phyloP scores from a whole-genome alignment of 139 green algal species.

The Chlorella vulgaris region DNA sequence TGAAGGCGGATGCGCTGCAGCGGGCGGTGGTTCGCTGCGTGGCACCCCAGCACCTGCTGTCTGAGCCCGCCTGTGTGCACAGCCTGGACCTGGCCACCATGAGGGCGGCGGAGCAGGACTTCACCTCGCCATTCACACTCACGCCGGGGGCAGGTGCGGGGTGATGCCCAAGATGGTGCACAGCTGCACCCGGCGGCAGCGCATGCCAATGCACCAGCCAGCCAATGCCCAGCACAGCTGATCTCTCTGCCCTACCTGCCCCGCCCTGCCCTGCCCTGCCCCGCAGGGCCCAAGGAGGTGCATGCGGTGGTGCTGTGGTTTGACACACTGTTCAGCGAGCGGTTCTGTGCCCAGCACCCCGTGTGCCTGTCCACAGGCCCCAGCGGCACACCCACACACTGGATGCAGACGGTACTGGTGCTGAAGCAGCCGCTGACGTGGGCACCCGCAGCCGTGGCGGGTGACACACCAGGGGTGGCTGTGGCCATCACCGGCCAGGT shows the following conservation, averaged over 20 bases:
- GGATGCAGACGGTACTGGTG: slow-evolving; percentile 89
- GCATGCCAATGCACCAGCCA: too few relatives aligned
- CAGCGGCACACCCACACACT: slow-evolving; percentile 79
- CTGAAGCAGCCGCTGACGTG: slow-evolving; percentile 67
- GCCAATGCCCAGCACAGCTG: too few relatives aligned
- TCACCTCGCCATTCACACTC: slow-evolving; percentile 81
- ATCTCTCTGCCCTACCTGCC: too few relatives aligned
- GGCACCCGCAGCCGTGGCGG: neutral
- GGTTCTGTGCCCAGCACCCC: slow-evolving; percentile 81
- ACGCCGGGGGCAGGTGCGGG: slow-evolving; percentile 2
- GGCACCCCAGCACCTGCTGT: slow-evolving; percentile 57
- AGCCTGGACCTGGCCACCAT: slow-evolving; percentile 86
- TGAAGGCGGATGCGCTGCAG: slow-evolving; percentile 20
- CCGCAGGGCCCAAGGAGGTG: slow-evolving; percentile 40
- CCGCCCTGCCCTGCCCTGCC: neutral
- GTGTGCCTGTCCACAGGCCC: slow-evolving; percentile 87
- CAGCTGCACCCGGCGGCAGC: too few relatives aligned
- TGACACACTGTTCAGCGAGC: slow-evolving; percentile 84
- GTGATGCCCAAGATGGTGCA: neutral
- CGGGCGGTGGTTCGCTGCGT: slow-evolving; percentile 68
- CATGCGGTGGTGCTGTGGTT: slow-evolving; percentile 94
- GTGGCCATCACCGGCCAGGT: slow-evolving; percentile 61
- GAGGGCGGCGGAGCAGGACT: slow-evolving; percentile 77
- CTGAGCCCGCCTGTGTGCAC: slow-evolving; percentile 17
- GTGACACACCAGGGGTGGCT: neutral